phyloP scores from a whole-genome alignment of 345 rosid species.

The Firmiana major region DNA sequence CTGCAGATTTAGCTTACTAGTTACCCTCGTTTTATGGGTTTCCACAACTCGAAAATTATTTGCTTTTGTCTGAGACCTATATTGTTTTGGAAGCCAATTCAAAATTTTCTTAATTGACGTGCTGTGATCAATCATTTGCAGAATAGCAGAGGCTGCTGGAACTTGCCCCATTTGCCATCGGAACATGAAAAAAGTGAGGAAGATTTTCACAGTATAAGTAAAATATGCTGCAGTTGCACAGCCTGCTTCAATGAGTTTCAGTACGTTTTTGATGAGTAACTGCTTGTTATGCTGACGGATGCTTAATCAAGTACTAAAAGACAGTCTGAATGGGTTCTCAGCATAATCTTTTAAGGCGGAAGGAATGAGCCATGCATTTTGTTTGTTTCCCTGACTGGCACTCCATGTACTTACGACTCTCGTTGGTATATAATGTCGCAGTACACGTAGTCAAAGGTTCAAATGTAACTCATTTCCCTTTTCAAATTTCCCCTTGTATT shows the following conservation, averaged over 20 bases:
- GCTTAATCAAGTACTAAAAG: neutral
- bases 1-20: neutral
- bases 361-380: constrained; percentile 1
- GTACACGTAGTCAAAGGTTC: neutral
- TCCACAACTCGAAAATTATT: neutral
- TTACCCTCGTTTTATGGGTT: neutral
- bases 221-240: neutral
- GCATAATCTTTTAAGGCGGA: constrained; percentile 1
- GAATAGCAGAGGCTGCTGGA: constrained; percentile 79
- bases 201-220: constrained; percentile 66
- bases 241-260: constrained; percentile 4
- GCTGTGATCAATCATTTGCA: constrained; percentile 30
- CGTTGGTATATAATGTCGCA: neutral
- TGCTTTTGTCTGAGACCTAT: neutral
- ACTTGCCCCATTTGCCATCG: constrained; percentile 82
- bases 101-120: neutral
- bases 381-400: constrained; percentile 1
- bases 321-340: neutral
- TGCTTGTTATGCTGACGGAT: neutral
- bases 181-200: constrained; percentile 87
- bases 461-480: neutral
- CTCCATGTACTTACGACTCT: neutral
- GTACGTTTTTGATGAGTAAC: neutral
- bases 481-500: too few relatives aligned
- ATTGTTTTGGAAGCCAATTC: neutral